These are phyloP conservation scores for Nicotiana noctiflora DNA, from an alignment of 257 asterid species.

Conservation along the genomic window DNA sequence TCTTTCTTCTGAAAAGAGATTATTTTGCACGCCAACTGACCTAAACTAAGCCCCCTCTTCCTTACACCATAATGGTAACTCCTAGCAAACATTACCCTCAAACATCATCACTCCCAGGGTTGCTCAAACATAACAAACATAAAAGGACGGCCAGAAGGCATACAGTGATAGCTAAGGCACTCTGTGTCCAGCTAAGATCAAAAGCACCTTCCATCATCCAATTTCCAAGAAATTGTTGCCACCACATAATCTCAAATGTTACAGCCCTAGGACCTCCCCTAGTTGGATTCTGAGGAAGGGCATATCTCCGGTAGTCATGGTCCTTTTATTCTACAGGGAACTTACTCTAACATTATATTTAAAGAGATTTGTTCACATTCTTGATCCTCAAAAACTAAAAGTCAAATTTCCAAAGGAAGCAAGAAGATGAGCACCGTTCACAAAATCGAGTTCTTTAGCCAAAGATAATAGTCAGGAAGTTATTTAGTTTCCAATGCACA, in stretches of 20 bases:
- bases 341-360: not conserved
- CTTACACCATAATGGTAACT: not conserved
- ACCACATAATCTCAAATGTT: not conserved
- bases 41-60: not conserved
- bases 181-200: not conserved
- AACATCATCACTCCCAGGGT: not conserved
- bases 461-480: not conserved
- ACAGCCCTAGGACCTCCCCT: not conserved
- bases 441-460: not conserved
- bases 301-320: not conserved
- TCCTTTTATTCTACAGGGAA: not conserved
- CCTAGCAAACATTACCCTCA: not conserved
- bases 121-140: not conserved
- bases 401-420: not conserved
- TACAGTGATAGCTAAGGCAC: not conserved
- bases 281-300: not conserved
- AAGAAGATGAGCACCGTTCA: not conserved
- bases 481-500: not conserved
- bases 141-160: not conserved
- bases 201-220: not conserved
- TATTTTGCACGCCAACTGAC: not conserved
- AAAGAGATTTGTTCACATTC: not conserved
- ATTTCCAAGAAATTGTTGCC: slow-evolving; percentile 1
- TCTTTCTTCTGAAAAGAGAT: not conserved
- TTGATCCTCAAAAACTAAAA: not conserved